Evolutionary conservation across 306 rosid species (phyloP).

Genomic region (Malus orientalis): DNA sequence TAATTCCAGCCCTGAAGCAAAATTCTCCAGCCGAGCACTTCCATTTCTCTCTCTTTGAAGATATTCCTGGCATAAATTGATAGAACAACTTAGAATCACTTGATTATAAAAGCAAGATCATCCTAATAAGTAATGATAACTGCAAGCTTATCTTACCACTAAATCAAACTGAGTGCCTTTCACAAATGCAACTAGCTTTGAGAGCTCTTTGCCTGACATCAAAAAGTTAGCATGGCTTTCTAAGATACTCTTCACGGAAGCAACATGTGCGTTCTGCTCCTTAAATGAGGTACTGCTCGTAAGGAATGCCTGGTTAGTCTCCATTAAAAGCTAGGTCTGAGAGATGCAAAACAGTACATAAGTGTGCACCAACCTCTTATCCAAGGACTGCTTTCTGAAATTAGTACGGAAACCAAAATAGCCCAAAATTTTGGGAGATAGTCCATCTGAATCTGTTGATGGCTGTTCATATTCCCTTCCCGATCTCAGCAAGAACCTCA

Average conservation of each 20-base stretch:
- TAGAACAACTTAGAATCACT: slow-evolving; percentile 15
- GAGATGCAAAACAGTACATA: slow-evolving; percentile 9
- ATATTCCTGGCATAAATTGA: slow-evolving; percentile 59
- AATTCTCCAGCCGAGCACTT: slow-evolving; percentile 85
- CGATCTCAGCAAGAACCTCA: slow-evolving; percentile 94
- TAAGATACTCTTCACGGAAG: slow-evolving; percentile 78
- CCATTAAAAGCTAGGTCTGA: slow-evolving; percentile 7
- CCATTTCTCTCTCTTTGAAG: slow-evolving; percentile 88
- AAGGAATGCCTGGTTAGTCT: slow-evolving; percentile 18
- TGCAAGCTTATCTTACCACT: slow-evolving; percentile 49
- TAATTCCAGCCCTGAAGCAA: slow-evolving; percentile 86
- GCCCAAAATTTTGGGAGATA: slow-evolving; percentile 88
- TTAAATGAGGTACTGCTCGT: slow-evolving; percentile 63
- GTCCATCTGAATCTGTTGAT: slow-evolving; percentile 54
- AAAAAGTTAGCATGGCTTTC: slow-evolving; percentile 94
- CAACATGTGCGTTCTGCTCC: slow-evolving; percentile 84
- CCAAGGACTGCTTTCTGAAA: slow-evolving; percentile 55
- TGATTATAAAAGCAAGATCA: neutral
- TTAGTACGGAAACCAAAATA: slow-evolving; percentile 78
- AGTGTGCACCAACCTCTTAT: slow-evolving; percentile 48
- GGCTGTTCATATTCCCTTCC: slow-evolving; percentile 82
- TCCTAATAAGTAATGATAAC: slow-evolving; percentile 1
- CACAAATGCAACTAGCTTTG: slow-evolving; percentile 96
- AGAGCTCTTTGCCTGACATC: slow-evolving; percentile 93
- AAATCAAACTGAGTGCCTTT: slow-evolving; percentile 98